Evolutionary conservation across 73 alveolate genomes (phyloP), one percentile per base, ranked within the genome.

Genomic region (Durusdinium trenchii): DNA sequence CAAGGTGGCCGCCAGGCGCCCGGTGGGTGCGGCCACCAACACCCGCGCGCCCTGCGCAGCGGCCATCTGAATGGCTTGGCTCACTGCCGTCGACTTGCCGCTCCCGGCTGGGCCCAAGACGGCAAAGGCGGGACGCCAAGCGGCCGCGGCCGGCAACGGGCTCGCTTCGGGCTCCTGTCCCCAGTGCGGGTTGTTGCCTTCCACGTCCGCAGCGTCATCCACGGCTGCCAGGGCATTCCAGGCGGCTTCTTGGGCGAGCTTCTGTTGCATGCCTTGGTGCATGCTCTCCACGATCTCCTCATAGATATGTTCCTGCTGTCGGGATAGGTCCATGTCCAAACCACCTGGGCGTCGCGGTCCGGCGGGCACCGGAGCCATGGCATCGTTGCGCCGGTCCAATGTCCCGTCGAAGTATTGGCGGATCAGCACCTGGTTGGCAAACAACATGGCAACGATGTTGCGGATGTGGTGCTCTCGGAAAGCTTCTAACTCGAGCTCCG

Each of bases 21-120:
- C 92, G 18, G 98, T 93, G 48, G 98, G 98, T 0, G 67, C 60
- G 1, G 98, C 50, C 52, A 93, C 16, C 43, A 73, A 43, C 4
- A 93, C 43, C 14, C 91, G 79, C 26, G 38, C 54, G 0, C 69
- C 83, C 4, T n/a, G 76, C 42, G 38, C 42, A 7, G 28, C 35
- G 18, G 54, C 93, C 30, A 35, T 47, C 14, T 40, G 82, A 23
- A 93, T 51, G 93, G 83, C 92, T 5, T 46, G 48, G 35, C 75
- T 48, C 64, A 93, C 93, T 7, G 93, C 99, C 0, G 92, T 75
- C 32, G 93, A 30, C 52, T 93, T 93, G 52, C 99, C 99, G 7
- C 79, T 91, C 14, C 98, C 98, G 16, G 98, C 90, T 0, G 91
- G 93, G 47, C 98, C 98, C 28, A 93, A 57, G 54, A 93, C 92